A percentile compares a stretch with the other conserved stretches of the same genome.
Conservation (phyloP, 768 basidiomycete genomes). For the Macrolepiota albuminosa region DNA sequence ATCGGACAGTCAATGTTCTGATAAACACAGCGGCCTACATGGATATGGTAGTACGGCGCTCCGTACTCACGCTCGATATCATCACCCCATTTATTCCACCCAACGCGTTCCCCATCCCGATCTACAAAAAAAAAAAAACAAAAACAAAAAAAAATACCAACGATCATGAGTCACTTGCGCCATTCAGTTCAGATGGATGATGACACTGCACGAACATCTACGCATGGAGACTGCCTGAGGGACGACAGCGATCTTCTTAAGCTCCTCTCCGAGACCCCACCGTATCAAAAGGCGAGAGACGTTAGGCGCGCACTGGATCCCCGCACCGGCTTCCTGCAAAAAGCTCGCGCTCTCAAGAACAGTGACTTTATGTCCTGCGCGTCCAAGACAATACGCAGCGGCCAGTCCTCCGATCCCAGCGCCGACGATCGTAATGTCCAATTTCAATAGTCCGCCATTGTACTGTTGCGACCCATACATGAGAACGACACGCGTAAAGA, state of each 20-base stretch:
- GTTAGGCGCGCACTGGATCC: slow-evolving; percentile 44
- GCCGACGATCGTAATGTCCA: slow-evolving; percentile 38
- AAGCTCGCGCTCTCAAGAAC: slow-evolving; percentile 37
- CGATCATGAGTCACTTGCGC: no score
- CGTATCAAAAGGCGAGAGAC: slow-evolving; percentile 40
- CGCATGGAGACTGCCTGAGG: slow-evolving; percentile 36
- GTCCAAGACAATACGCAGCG: slow-evolving; percentile 39
- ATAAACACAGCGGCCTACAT: slow-evolving; percentile 19
- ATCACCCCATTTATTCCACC: slow-evolving; percentile 23
- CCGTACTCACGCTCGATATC: slow-evolving; percentile 24
- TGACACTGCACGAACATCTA: slow-evolving; percentile 28
- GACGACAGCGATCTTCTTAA: slow-evolving; percentile 32
- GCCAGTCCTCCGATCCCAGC: slow-evolving; percentile 48
- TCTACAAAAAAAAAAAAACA: slow-evolving; percentile 17
- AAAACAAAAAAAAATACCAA: neutral
- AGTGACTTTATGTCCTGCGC: slow-evolving; percentile 44
- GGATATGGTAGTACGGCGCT: slow-evolving; percentile 30
- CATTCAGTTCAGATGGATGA: no score
- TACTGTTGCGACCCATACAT: neutral
- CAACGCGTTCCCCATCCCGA: slow-evolving; percentile 24
- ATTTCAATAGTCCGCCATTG: neutral
- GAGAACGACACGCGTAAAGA: neutral
- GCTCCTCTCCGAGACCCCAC: slow-evolving; percentile 43
- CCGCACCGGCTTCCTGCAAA: slow-evolving; percentile 45
- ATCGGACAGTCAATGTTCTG: neutral